phyloP scores from a whole-genome alignment of 1,284 basidiomycete genomes.

The Meripilus lineatus region DNA sequence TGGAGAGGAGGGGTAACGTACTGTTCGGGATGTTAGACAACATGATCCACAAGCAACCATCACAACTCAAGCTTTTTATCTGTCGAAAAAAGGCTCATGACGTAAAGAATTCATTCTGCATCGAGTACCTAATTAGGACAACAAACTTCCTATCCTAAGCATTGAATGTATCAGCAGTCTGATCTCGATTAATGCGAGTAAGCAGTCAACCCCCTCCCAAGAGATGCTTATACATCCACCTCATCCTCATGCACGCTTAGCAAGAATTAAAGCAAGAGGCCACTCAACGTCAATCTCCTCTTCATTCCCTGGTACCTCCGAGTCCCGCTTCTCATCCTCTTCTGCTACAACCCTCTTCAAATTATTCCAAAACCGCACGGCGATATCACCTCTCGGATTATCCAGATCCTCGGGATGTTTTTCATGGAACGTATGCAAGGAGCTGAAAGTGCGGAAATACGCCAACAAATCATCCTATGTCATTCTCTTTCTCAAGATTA shows the following conservation, averaged over 20 bases:
- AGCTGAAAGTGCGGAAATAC: slow-evolving; percentile 72
- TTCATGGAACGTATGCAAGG: slow-evolving; percentile 69
- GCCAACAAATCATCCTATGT: slow-evolving; percentile 59
- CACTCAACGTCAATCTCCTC: slow-evolving; percentile 63
- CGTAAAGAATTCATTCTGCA: too few species aligned
- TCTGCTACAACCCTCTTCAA: slow-evolving; percentile 41
- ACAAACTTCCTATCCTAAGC: too few species aligned
- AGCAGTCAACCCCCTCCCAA: too few species aligned
- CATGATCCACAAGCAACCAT: too few species aligned
- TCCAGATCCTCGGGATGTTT: slow-evolving; percentile 53
- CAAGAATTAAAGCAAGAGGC: slow-evolving; percentile 66
- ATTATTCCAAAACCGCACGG: slow-evolving; percentile 53
- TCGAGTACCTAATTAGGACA: too few species aligned
- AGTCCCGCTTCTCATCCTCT: slow-evolving; percentile 26
- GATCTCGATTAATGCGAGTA: too few species aligned
- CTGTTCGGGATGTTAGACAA: too few species aligned
- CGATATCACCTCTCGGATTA: slow-evolving; percentile 53
- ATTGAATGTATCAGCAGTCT: too few species aligned
- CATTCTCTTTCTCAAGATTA: slow-evolving; percentile 58
- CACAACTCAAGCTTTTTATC: too few species aligned
- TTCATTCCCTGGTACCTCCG: slow-evolving; percentile 31
- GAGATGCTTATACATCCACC: too few species aligned
- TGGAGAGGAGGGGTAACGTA: too few species aligned
- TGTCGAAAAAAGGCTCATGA: too few species aligned
- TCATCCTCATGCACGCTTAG: slow-evolving; percentile 22